Base-by-base conservation (phyloP, 176 grass and related monocot genomes). In the Hordeum marinum region DNA sequence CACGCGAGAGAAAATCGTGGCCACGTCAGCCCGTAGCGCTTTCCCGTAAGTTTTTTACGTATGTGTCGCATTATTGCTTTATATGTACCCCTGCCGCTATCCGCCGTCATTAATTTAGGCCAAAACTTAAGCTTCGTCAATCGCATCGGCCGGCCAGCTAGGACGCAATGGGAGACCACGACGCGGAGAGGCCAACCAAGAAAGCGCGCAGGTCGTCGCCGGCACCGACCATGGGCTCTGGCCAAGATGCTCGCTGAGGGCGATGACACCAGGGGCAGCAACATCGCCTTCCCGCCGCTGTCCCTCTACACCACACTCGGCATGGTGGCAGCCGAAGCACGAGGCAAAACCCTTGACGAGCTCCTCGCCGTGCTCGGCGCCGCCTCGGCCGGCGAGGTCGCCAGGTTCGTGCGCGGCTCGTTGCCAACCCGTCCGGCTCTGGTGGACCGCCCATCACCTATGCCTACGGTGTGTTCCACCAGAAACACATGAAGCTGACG, bases 271-370 rank as follows among this genome's bases (percentile, higher is more conserved):
- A 48, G 1, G 45, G 45, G 15, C 1, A 1, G 26, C 82, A 89
- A 89, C 60, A 23, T 85, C 62, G 77, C 39, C 37, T 70, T 89
- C 88, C 85, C 88, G 13, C 77, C 82, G 25, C 76, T 89, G 5
- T 89, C 87, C 43, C 14, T 89, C 18, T 77, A 75, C 82, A 50
- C 62, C 32, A 27, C 64, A 15, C 82, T 85, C 61, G 20, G 60
- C 13, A 1, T 63, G 34, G 76, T 78, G 7, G 54, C 57, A 0
- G 57, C 36, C 1, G 76, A 57, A 24, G 76, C 76, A 11, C 23
- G 35, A 0, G 55, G 76, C 11, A 25, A 39, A 7, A 78, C 57
- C 34, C 76, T 78, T 0, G 21, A 35, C 35, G 57, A 62, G 77
- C 54, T 89, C 59, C 77, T 89, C 25, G 63, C 42, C 31, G 4